Conservation (phyloP, 2,329 filamentous ascomycete species). For the Colletotrichum paranaense region DNA sequence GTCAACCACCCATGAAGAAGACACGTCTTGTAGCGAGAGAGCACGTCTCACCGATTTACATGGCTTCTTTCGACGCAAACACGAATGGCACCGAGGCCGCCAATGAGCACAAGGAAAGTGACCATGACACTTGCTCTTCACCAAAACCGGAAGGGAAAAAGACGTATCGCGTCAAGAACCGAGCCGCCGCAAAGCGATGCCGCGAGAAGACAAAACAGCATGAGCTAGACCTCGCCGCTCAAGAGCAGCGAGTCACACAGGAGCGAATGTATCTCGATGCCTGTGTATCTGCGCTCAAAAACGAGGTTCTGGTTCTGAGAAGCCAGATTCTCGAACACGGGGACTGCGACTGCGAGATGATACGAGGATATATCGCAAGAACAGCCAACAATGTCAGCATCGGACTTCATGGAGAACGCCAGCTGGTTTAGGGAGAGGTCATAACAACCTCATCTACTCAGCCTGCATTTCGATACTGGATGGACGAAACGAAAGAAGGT, state of each 20-base stretch:
- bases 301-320: slow-evolving; percentile 27
- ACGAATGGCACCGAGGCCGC: background rate
- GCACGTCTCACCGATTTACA: background rate
- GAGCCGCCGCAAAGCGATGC: slow-evolving; percentile 33
- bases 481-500: background rate
- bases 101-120: background rate
- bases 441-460: background rate
- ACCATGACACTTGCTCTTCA: background rate
- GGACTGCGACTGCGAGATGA: slow-evolving; percentile 30
- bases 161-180: slow-evolving; percentile 31
- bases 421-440: background rate
- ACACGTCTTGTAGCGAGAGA: background rate
- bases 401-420: background rate
- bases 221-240: slow-evolving; percentile 20
- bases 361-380: slow-evolving; percentile 28
- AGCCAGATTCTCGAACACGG: slow-evolving; percentile 29
- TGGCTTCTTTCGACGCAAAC: background rate
- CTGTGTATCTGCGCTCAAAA: slow-evolving; percentile 18
- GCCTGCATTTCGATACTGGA: background rate
- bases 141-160: background rate
- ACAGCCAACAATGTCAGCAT: slow-evolving; percentile 10
- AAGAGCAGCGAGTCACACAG: slow-evolving; percentile 13
- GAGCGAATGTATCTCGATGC: slow-evolving; percentile 29
- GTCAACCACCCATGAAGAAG: background rate
- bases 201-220: slow-evolving; percentile 34